phyloP scores from a whole-genome alignment of 1,284 basidiomycete species.

The Naganishia cerealis region DNA sequence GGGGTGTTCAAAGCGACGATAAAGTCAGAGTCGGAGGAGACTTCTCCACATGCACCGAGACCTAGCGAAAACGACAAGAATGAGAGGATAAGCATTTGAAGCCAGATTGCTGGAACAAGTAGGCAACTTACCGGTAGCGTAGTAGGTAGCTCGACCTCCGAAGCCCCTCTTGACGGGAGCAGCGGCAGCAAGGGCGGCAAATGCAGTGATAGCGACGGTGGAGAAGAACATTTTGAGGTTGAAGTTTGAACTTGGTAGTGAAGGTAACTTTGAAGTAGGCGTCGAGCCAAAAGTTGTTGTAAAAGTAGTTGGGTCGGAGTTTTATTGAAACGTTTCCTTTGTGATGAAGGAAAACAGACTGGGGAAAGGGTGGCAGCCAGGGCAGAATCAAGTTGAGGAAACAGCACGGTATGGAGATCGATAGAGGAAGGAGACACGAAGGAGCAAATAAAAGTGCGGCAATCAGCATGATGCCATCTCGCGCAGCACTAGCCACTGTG shows the following conservation, averaged over 20 bases:
- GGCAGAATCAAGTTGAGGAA: conserved; percentile 4
- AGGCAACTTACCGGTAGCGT: conserved; percentile 27
- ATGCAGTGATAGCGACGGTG: conserved; percentile 24
- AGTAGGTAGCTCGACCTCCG: conserved; percentile 38
- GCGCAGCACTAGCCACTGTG: neutral
- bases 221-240: conserved; percentile 30
- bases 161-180: conserved; percentile 33
- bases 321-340: conserved; percentile 15
- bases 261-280: neutral
- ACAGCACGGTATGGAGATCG: neutral
- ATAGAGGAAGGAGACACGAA: neutral
- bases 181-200: conserved; percentile 25
- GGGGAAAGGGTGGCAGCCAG: neutral
- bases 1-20: conserved; percentile 52
- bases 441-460: neutral
- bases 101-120: neutral
- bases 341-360: conserved; percentile 9
- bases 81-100: neutral
- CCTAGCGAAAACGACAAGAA: conserved; percentile 14
- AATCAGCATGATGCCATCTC: neutral
- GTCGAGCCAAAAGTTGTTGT: conserved; percentile 2
- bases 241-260: neutral
- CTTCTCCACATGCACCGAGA: conserved; percentile 39
- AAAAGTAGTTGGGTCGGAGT: conserved; percentile 11
- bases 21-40: conserved; percentile 41